Percentiles rank a stretch among this genome's conserved stretches.
Evolutionary conservation across 1,139 yeast genomes (phyloP).

Genomic region (Taphrina communis): DNA sequence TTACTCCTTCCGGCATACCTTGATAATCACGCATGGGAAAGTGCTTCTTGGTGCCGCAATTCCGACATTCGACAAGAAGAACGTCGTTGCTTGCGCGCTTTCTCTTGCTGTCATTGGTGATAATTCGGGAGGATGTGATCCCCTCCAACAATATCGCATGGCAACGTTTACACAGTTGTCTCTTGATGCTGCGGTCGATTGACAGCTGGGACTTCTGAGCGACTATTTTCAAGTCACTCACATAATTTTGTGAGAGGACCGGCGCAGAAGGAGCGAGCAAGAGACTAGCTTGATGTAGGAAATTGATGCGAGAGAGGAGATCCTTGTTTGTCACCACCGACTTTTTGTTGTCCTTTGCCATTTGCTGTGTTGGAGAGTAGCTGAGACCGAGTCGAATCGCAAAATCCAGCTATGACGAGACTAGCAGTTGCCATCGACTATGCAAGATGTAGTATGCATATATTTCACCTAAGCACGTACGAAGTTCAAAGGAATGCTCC

Average conservation of each 20-base stretch:
- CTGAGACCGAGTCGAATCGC: no score
- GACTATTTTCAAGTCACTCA: constrained; percentile 11
- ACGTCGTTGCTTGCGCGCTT: background rate
- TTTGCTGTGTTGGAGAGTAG: background rate
- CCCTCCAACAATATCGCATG: constrained; percentile 14
- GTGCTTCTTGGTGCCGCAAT: background rate
- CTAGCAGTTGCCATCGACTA: no score
- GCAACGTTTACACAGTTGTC: constrained; percentile 26
- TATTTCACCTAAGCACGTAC: background rate
- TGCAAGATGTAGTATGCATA: no score
- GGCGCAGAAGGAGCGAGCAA: background rate
- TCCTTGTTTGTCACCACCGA: constrained; percentile 7
- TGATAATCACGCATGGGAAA: background rate
- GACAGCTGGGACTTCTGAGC: constrained; percentile 10
- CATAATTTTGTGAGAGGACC: background rate
- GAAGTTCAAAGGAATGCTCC: background rate
- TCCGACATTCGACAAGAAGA: background rate
- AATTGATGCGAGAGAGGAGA: constrained; percentile 19
- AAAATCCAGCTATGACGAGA: no score
- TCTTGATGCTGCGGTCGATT: constrained; percentile 11
- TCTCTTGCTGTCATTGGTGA: background rate
- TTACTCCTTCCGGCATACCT: background rate
- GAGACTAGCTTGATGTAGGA: constrained; percentile 22
- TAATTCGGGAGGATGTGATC: constrained; percentile 1
- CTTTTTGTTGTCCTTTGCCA: constrained; percentile 16